Conservation (phyloP, 2,329 filamentous ascomycete genomes). For the Aspergillus arachidicola region DNA sequence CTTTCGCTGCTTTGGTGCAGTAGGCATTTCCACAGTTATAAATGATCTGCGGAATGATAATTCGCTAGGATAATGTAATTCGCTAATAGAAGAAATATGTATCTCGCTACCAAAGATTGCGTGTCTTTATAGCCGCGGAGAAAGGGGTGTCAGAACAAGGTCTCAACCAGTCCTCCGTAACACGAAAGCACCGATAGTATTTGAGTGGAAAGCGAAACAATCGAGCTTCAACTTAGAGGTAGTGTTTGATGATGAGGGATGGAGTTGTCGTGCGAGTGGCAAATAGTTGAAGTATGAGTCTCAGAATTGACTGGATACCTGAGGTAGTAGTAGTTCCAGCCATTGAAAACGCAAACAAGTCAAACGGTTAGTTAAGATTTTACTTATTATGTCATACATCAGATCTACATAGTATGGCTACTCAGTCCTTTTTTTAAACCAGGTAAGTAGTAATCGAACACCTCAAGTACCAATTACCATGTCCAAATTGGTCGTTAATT, state of each 20-base stretch:
- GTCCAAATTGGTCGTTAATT: not conserved
- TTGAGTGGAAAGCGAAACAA: not conserved
- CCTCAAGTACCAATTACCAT: not conserved
- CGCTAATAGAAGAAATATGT: not conserved
- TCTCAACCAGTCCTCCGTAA: not conserved
- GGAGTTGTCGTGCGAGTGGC: slow-evolving; percentile 19
- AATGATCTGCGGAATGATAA: slow-evolving; percentile 1
- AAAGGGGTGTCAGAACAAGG: not conserved
- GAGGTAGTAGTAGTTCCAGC: slow-evolving; percentile 1
- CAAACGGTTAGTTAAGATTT: slow-evolving; percentile 12
- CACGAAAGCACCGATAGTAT: not conserved
- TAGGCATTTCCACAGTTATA: slow-evolving; percentile 56
- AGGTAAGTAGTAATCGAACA: not conserved
- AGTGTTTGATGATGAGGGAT: slow-evolving; percentile 4
- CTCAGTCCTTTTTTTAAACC: too few relatives aligned
- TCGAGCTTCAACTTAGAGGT: not conserved
- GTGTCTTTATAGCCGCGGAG: not conserved
- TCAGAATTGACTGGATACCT: not conserved
- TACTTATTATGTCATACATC: slow-evolving; percentile 6
- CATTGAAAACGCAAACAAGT: slow-evolving; percentile 19
- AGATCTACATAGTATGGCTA: too few relatives aligned
- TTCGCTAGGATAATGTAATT: not conserved
- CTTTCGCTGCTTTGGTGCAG: slow-evolving; percentile 84
- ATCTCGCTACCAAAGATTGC: not conserved
- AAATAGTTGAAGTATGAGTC: slow-evolving; percentile 9